Base-by-base conservation (phyloP, 352 stramenopile species). In the Globisporangium cystogenes region DNA sequence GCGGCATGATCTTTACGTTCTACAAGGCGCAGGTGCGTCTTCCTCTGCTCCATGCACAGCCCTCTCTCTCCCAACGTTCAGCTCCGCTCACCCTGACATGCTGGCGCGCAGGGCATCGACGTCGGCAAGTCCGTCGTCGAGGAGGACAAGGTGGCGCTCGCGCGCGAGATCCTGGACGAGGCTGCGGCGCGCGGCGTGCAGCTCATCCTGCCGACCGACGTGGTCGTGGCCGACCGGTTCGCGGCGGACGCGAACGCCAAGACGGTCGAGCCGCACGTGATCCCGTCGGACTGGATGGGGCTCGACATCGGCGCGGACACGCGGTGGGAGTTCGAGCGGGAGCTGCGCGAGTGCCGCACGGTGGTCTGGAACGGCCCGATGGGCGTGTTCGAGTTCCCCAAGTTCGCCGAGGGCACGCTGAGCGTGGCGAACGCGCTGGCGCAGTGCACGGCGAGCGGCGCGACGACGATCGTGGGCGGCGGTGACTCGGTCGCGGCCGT, bases 1-100 rank as follows among this genome's bases (percentile, higher is more conserved):
- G 96, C 68, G 94, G 93, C 55, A 98, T 98, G 93, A 96, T 98
- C 60, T 99, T 98, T 76, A 99, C 96, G 47, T 98, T 99, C 79
- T 93, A 98, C 59, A 98, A 98, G 72, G 96, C 93, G 23, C 91
- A 91, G 65, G 70, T 77, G 31, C 21, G 59, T 42, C 47, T 14
- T 15, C 11, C n/a, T n/a, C n/a, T n/a, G n/a, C 31, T 36, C 8
- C 31, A 15, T 15, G 29, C 10, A 33, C 29, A 33, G 29, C 12
- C 3, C 31, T 36, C n/a, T n/a, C n/a, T n/a, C n/a, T n/a, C n/a
- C n/a, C n/a, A n/a, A n/a, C n/a, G n/a, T n/a, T n/a, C n/a, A n/a
- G n/a, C n/a, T n/a, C n/a, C n/a, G n/a, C n/a, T n/a, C n/a, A n/a
- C n/a, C n/a, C n/a, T n/a, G n/a, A n/a, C n/a, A n/a, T n/a, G n/a